phyloP scores from a whole-genome alignment of 805 yeast genomes.

The Priceomyces fermenticarens region DNA sequence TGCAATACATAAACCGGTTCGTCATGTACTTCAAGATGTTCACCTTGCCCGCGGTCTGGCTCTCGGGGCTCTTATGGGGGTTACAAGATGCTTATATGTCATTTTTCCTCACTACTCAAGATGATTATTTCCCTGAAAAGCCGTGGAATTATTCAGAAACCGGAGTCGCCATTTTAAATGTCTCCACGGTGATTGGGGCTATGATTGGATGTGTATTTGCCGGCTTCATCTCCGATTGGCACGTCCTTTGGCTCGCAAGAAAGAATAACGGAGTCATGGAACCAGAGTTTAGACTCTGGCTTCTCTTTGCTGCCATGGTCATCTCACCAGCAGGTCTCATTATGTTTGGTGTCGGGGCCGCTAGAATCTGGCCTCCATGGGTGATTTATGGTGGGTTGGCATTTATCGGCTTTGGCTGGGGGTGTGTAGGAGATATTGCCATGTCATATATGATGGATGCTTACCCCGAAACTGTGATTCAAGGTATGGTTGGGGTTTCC shows the following conservation, averaged over 20 bases:
- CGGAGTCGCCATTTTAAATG: conserved; percentile 73
- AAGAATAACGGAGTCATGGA: conserved; percentile 60
- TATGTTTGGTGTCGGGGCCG: conserved; percentile 67
- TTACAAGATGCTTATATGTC: conserved; percentile 74
- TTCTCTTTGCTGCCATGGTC: conserved; percentile 52
- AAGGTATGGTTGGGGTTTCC: conserved; percentile 68
- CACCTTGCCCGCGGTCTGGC: conserved; percentile 60
- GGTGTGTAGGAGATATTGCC: conserved; percentile 69
- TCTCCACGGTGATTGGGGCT: conserved; percentile 68
- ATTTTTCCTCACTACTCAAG: conserved; percentile 72
- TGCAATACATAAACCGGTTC: conserved; percentile 58
- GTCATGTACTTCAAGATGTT: conserved; percentile 52
- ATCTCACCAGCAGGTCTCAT: conserved; percentile 62
- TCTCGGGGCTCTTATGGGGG: conserved; percentile 77
- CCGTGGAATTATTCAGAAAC: conserved; percentile 66
- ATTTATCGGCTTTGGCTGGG: conserved; percentile 66
- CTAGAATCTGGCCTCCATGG: conserved; percentile 49
- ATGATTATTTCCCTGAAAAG: conserved; percentile 57
- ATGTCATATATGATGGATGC: conserved; percentile 66
- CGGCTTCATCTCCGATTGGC: conserved; percentile 56
- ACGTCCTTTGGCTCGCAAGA: conserved; percentile 60
- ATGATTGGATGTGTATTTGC: conserved; percentile 64
- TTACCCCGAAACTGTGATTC: conserved; percentile 66
- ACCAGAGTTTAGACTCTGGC: conserved; percentile 63
- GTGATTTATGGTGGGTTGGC: conserved; percentile 60